These are phyloP conservation scores for Annulohypoxylon bovei DNA, from an alignment of 495 filamentous ascomycete genomes.

Conservation along the genomic window DNA sequence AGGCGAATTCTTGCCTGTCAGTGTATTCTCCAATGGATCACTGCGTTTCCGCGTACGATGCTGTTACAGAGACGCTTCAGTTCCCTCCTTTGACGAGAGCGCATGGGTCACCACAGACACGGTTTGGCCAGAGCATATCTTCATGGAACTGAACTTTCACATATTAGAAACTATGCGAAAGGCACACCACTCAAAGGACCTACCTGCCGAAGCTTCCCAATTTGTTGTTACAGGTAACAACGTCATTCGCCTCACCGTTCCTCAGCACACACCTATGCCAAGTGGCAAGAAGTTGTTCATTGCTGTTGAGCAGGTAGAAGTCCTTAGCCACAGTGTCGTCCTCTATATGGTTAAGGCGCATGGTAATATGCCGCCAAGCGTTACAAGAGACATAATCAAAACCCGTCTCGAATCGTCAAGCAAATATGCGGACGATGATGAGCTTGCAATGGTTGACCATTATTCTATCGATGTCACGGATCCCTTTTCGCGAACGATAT, in stretches of 20 bases:
- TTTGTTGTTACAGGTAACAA: slow-evolving; percentile 66
- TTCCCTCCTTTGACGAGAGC: slow-evolving; percentile 42
- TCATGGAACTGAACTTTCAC: slow-evolving; percentile 71
- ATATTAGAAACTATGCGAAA: slow-evolving; percentile 70
- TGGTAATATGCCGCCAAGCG: slow-evolving; percentile 47
- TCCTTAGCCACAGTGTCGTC: slow-evolving; percentile 61
- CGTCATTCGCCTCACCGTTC: slow-evolving; percentile 63
- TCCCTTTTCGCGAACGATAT: slow-evolving; percentile 77
- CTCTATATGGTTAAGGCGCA: slow-evolving; percentile 50
- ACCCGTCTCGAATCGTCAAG: slow-evolving; percentile 55
- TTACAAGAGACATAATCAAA: slow-evolving; percentile 61
- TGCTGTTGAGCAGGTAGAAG: slow-evolving; percentile 70
- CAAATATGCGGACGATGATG: slow-evolving; percentile 64
- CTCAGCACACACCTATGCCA: slow-evolving; percentile 42
- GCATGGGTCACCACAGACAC: slow-evolving; percentile 71
- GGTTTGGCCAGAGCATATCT: slow-evolving; percentile 77
- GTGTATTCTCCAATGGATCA: slow-evolving; percentile 50
- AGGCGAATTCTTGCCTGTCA: slow-evolving; percentile 39
- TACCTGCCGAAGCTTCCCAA: slow-evolving; percentile 76
- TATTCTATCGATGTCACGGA: slow-evolving; percentile 80
- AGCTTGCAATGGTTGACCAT: slow-evolving; percentile 69
- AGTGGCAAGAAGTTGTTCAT: slow-evolving; percentile 56
- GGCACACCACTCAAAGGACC: slow-evolving; percentile 74
- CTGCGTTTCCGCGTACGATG: slow-evolving; percentile 54
- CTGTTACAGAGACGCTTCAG: slow-evolving; percentile 32